These are phyloP conservation scores for Emmonsiellopsis sp. DNA, from an alignment of 2,329 filamentous ascomycete species.

Conservation along the genomic window DNA sequence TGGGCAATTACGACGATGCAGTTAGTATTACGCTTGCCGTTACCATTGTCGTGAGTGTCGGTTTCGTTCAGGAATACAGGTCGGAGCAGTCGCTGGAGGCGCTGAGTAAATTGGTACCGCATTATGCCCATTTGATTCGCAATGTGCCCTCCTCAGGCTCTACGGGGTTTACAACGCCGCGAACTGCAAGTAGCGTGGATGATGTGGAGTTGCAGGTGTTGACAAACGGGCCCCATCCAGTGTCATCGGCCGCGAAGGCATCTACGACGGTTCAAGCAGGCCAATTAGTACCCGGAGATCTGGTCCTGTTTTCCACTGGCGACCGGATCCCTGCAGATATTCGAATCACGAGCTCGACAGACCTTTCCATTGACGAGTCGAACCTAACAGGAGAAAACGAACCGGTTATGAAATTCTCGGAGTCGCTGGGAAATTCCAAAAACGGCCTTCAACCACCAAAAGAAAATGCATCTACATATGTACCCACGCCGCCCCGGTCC, in stretches of 20 bases:
- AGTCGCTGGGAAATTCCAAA: conserved; percentile 42
- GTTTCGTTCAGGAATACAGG: conserved; percentile 93
- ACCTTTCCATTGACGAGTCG: conserved; percentile 90
- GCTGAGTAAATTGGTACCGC: conserved; percentile 84
- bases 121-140: conserved; percentile 90
- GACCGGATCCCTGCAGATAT: conserved; percentile 96
- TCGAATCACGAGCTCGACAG: conserved; percentile 79
- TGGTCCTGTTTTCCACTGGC: conserved; percentile 89
- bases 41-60: conserved; percentile 91
- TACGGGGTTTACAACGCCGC: conserved; percentile 16
- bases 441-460: conserved; percentile 26
- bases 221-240: conserved; percentile 42
- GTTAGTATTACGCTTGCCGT: conserved; percentile 93
- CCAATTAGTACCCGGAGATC: conserved; percentile 81
- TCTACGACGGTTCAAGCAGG: conserved; percentile 80
- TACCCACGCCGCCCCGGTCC: conserved; percentile 30
- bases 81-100: conserved; percentile 97
- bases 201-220: conserved; percentile 43
- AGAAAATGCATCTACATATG: conserved; percentile 21
- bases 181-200: conserved; percentile 23
- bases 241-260: conserved; percentile 58
- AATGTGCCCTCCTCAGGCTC: conserved; percentile 27
- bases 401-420: conserved; percentile 69
- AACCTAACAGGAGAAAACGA: conserved; percentile 97
- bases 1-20: conserved; percentile 91